Evolutionary conservation across 371 early-diverging fungal genomes (phyloP).

Genomic region (Conidiobolus incongruus): DNA sequence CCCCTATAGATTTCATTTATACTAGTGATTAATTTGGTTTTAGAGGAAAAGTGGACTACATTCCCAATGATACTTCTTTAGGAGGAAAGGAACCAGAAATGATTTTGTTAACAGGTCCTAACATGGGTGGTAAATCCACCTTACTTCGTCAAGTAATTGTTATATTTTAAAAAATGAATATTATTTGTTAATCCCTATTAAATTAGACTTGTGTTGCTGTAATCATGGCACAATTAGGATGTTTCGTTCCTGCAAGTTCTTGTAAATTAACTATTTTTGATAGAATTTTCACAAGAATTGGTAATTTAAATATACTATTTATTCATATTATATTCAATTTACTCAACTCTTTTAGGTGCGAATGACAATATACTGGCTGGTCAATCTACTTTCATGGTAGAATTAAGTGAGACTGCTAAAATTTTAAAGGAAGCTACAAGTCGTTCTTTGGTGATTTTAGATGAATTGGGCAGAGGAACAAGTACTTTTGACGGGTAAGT

Average conservation of each 20-base stretch:
- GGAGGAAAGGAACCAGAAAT: slow-evolving; percentile 48
- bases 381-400: slow-evolving; percentile 99
- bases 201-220: slow-evolving; percentile 77
- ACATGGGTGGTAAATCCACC: slow-evolving; percentile 93
- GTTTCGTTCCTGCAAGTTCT: slow-evolving; percentile 75
- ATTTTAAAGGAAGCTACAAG: slow-evolving; percentile 86
- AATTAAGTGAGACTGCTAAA: slow-evolving; percentile 86
- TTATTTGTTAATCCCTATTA: neutral
- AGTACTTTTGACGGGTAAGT: slow-evolving; percentile 86
- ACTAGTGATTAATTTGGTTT: too few species aligned
- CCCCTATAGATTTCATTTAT: too few species aligned
- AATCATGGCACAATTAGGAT: slow-evolving; percentile 96
- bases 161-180: neutral
- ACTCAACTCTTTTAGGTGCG: slow-evolving; percentile 39
- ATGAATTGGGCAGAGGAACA: slow-evolving; percentile 99
- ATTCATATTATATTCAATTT: neutral
- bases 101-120: slow-evolving; percentile 96
- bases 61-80: slow-evolving; percentile 78
- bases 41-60: slow-evolving; percentile 50
- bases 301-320: neutral
- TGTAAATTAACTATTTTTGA: slow-evolving; percentile 79
- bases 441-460: slow-evolving; percentile 91
- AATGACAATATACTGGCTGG: slow-evolving; percentile 93
- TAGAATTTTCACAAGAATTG: slow-evolving; percentile 91
- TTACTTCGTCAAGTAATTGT: slow-evolving; percentile 59